Conservation (phyloP, 164 flowering plant genomes). For the Sedum album region DNA sequence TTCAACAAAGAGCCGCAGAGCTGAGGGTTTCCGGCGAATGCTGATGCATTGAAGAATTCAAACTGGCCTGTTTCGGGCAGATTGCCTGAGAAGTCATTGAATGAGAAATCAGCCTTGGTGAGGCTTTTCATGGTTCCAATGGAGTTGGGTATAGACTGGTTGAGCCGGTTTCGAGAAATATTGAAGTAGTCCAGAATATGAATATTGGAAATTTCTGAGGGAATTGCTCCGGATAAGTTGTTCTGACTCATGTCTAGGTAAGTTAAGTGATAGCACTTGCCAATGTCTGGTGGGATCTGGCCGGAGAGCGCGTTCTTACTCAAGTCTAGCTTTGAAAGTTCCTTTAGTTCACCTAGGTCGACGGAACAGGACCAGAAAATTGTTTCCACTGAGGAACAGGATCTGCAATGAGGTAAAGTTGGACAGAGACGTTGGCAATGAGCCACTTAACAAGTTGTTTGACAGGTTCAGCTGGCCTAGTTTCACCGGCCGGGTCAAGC, state of each 20-base stretch:
- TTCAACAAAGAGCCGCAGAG: slow-evolving; percentile 61
- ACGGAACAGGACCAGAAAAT: slow-evolving; percentile 62
- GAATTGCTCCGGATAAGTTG: slow-evolving; percentile 70
- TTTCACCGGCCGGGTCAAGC: slow-evolving; percentile 27
- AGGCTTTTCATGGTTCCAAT: slow-evolving; percentile 81
- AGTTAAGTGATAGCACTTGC: slow-evolving; percentile 48
- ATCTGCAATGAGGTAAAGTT: slow-evolving; percentile 59
- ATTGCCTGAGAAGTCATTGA: slow-evolving; percentile 76
- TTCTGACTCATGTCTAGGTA: slow-evolving; percentile 79
- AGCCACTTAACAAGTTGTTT: slow-evolving; percentile 64
- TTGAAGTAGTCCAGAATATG: slow-evolving; percentile 72
- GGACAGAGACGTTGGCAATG: slow-evolving; percentile 58
- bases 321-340: slow-evolving; percentile 57
- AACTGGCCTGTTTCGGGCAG: slow-evolving; percentile 86
- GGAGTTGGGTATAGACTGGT: slow-evolving; percentile 52
- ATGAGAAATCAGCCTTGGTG: slow-evolving; percentile 82
- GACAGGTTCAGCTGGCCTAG: slow-evolving; percentile 59
- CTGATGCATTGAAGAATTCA: slow-evolving; percentile 62
- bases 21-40: slow-evolving; percentile 76
- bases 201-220: slow-evolving; percentile 48
- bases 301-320: slow-evolving; percentile 55
- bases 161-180: slow-evolving; percentile 69
- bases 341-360: slow-evolving; percentile 47
- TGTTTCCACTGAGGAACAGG: slow-evolving; percentile 53
- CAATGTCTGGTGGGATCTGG: slow-evolving; percentile 58